A percentile compares a stretch with the other conserved stretches of the same genome.
These are phyloP conservation scores for Pythium chondricola DNA, from an alignment of 352 stramenopile genomes.

Conservation along the genomic window DNA sequence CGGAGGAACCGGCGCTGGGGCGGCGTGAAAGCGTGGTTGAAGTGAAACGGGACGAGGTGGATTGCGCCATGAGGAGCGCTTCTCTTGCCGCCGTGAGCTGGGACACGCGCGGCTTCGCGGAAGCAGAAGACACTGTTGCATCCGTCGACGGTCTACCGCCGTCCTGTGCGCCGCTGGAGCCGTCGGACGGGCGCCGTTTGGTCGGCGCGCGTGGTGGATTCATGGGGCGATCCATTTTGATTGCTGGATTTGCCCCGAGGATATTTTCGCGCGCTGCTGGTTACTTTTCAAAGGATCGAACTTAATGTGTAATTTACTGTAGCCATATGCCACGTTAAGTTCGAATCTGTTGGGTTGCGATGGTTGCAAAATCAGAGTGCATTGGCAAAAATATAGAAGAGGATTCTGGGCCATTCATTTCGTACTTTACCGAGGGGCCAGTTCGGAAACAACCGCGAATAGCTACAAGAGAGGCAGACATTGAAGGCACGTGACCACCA, in stretches of 20 bases:
- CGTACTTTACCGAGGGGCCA: constrained; percentile 23
- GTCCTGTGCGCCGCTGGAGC: constrained; percentile 1
- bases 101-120: too few relatives aligned
- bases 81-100: too few relatives aligned
- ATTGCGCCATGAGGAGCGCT: too few relatives aligned
- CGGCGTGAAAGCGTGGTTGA: too few relatives aligned
- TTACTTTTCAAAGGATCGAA: constrained; percentile 4
- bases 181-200: constrained; percentile 19
- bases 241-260: neutral
- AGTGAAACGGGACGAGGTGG: too few relatives aligned
- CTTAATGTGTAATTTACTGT: too few relatives aligned
- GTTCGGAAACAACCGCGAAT: constrained; percentile 24
- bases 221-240: constrained; percentile 13
- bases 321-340: too few relatives aligned
- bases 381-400: too few relatives aligned
- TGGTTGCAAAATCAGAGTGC: too few relatives aligned
- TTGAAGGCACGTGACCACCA: neutral
- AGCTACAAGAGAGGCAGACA: neutral
- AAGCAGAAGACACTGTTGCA: neutral
- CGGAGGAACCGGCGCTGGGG: constrained; percentile 9
- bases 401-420: constrained; percentile 19
- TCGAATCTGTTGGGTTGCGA: too few relatives aligned
- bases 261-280: neutral
- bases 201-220: constrained; percentile 24
- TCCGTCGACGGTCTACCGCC: too few relatives aligned